Conservation (phyloP, 106 monocot genomes). For the Alisma plantagoaquatica region DNA sequence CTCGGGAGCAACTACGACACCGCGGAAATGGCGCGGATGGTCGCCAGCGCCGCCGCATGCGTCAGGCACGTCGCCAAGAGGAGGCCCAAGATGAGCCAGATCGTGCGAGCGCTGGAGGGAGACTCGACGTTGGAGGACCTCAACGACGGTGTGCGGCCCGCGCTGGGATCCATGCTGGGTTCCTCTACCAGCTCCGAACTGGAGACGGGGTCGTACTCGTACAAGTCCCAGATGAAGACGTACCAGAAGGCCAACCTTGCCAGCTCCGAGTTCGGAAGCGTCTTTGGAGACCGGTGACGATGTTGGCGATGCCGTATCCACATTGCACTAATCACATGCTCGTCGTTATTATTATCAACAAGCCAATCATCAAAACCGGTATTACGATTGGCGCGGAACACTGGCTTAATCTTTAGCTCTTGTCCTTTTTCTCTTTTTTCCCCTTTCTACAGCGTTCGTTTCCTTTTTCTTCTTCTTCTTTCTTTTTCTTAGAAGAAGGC, state of each 20-base stretch:
- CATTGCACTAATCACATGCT: too few species aligned
- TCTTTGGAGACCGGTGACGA: too few species aligned
- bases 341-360: too few species aligned
- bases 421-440: too few species aligned
- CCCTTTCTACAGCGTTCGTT: too few species aligned
- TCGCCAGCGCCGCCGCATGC: conserved; percentile 51
- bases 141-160: conserved; percentile 13
- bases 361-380: too few species aligned
- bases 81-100: conserved; percentile 72
- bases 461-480: too few species aligned
- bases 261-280: conserved; percentile 14
- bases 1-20: conserved; percentile 38
- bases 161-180: conserved; percentile 3
- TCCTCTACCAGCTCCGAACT: conserved; percentile 9
- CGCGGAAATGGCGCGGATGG: conserved; percentile 50
- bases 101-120: conserved; percentile 15
- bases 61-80: conserved; percentile 58
- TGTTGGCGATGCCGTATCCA: too few species aligned
- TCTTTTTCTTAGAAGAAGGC: too few species aligned
- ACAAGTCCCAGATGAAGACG: conserved; percentile 9
- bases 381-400: too few species aligned
- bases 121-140: conserved; percentile 17
- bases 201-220: conserved; percentile 5
- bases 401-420: too few species aligned
- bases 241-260: conserved; percentile 8